Base-by-base conservation (phyloP, 2,329 filamentous ascomycete species). In the Colletotrichum tamarilloi region DNA sequence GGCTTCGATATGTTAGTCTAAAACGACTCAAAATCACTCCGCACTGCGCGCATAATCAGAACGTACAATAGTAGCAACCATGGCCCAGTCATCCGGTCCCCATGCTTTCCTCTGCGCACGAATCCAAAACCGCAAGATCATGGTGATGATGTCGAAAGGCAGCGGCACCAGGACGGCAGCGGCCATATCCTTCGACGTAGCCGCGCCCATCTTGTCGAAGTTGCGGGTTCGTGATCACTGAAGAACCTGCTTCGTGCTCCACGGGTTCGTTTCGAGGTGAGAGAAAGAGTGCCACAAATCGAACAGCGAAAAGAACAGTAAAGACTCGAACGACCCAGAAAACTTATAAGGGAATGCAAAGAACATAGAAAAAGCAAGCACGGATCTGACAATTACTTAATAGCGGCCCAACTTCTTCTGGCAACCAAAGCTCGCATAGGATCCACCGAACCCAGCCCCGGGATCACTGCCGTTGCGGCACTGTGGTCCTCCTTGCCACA, bases 41-140 rank as follows among this genome's bases (percentile, higher is more conserved):
- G 14, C 5, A 14, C 14, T 8, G 14, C 4, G 22, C 19, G 42
- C 42, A 49, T 49, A 7, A 49, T 19, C 16, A 12, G 14, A 30
- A 73, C 70, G 3, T 73, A 73, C 70, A 22, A 73, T 66, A 4
- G 70, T 73, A 19, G 67, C 70, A 11, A 70, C 60, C 70, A 73
- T 73, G 2, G 70, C 70, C 70, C 70, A 73, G 22, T 73, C 70
- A n/a, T 73, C 70, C 16, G 70, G 70, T 16, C 70, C 70, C 70
- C 70, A 73, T 6, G 70, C 70, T 35, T 73, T 73, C 26, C 70
- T 70, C 35, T 73, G 70, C 22, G 70, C 65, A 28, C 70, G 53
- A 6, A 73, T 70, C 56, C 67, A 65, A 14, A 73, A 73, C 22
- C 70, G 60, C 35, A 73, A 24, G 14, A 28, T n/a, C 55, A 73